A percentile compares a stretch with the other conserved stretches of the same genome.
These are phyloP conservation scores for Sugiyamaella pinicola DNA, from an alignment of 1,139 yeast species.

Conservation along the genomic window DNA sequence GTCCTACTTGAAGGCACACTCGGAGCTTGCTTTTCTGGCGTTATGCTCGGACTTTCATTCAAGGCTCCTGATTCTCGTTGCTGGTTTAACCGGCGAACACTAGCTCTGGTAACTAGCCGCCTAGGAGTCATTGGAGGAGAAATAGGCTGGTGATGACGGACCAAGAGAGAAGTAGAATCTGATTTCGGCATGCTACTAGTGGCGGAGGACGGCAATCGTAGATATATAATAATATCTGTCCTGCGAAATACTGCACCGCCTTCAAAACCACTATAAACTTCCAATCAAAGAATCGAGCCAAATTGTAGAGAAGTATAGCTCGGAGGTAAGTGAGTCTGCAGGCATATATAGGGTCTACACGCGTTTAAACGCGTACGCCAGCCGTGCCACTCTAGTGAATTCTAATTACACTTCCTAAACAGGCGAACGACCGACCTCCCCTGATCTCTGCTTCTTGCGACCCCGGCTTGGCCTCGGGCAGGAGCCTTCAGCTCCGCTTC, in stretches of 20 bases:
- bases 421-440: conserved; percentile 5
- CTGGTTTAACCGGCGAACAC: conserved; percentile 3
- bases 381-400: not conserved
- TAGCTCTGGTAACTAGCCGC: conserved; percentile 7
- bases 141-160: conserved; percentile 6
- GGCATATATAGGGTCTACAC: conserved; percentile 1
- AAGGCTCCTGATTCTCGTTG: not conserved
- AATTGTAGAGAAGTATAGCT: no score
- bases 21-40: not conserved
- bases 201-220: not conserved
- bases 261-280: not conserved
- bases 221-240: not conserved
- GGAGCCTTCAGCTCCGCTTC: not conserved
- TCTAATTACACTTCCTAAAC: conserved; percentile 9
- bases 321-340: no score
- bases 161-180: not conserved
- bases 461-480: not conserved
- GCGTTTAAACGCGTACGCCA: conserved; percentile 12
- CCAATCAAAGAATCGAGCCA: not conserved
- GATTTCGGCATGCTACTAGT: conserved; percentile 11
- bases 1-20: not conserved
- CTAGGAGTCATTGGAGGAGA: conserved; percentile 22
- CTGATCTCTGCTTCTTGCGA: not conserved
- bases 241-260: not conserved
- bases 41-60: not conserved